Conservation (phyloP, 1,284 basidiomycete genomes). For the Ustilago vetiveriae region DNA sequence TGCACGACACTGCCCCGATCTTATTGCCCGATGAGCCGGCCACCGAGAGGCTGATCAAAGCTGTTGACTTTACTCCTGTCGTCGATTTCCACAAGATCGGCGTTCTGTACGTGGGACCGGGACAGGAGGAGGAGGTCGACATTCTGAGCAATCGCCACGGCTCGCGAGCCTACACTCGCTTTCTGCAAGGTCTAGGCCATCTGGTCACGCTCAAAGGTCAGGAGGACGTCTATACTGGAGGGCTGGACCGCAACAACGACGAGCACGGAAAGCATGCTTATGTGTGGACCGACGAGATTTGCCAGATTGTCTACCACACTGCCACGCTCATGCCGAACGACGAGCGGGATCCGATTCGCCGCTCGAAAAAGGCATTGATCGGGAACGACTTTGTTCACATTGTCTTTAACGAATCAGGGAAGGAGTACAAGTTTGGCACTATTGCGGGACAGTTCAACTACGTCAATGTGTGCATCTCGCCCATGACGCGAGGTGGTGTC, state of each 20-base stretch:
- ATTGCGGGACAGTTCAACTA: constrained; percentile 93
- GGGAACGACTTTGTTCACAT: constrained; percentile 72
- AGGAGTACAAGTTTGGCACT: constrained; percentile 85
- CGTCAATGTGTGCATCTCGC: constrained; percentile 88
- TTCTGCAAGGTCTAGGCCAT: constrained; percentile 87
- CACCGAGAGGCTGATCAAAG: constrained; percentile 76
- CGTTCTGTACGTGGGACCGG: constrained; percentile 92
- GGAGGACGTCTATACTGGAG: constrained; percentile 89
- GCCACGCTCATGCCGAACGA: constrained; percentile 93
- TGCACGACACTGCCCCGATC: constrained; percentile 65
- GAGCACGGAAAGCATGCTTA: constrained; percentile 75
- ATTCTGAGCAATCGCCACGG: constrained; percentile 91
- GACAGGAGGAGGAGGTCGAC: constrained; percentile 83
- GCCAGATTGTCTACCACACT: constrained; percentile 93
- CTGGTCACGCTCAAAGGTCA: constrained; percentile 85
- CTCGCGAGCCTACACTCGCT: constrained; percentile 91
- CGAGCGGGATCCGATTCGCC: constrained; percentile 49
- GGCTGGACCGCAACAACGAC: constrained; percentile 86
- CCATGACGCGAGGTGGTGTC: constrained; percentile 55
- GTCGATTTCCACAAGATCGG: constrained; percentile 98
- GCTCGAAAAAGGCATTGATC: constrained; percentile 64
- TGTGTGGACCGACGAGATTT: constrained; percentile 98
- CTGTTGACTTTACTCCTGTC: constrained; percentile 86
- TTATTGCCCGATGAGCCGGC: constrained; percentile 70
- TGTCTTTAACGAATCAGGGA: constrained; percentile 82